Percentiles rank a stretch among this genome's conserved stretches.
phyloP scores from a whole-genome alignment of 345 rosid genomes.

The Hypericum androsaemum region DNA sequence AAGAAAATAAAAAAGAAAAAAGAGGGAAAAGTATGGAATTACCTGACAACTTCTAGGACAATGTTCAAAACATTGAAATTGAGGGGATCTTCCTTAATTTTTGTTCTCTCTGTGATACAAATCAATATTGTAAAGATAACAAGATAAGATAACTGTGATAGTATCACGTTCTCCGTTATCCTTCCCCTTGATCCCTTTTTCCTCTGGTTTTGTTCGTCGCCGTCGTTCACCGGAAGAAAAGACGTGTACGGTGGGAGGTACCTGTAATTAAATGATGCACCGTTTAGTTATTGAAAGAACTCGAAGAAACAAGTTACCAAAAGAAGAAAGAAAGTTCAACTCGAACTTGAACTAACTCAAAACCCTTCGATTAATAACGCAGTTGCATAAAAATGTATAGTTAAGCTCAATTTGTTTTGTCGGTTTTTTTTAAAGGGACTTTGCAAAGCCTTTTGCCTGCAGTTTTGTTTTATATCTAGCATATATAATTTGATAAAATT shows the following conservation, averaged over 20 bases:
- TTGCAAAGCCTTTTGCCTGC: too few relatives aligned
- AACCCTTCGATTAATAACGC: too few relatives aligned
- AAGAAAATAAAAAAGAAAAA: background rate
- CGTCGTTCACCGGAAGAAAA: slow-evolving; percentile 19
- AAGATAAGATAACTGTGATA: slow-evolving; percentile 39
- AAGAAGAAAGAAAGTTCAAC: too few relatives aligned
- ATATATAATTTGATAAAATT: too few relatives aligned
- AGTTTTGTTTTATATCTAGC: too few relatives aligned
- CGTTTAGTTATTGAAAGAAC: too few relatives aligned
- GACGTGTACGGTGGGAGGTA: slow-evolving; percentile 56
- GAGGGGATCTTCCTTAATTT: slow-evolving; percentile 41
- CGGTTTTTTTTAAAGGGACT: too few relatives aligned
- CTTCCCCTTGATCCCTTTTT: background rate
- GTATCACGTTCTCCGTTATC: slow-evolving; percentile 7
- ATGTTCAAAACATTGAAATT: slow-evolving; percentile 52
- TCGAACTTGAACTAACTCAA: too few relatives aligned
- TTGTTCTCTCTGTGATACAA: slow-evolving; percentile 41
- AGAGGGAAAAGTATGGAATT: background rate
- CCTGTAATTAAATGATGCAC: slow-evolving; percentile 17
- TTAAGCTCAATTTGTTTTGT: too few relatives aligned
- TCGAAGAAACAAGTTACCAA: too few relatives aligned
- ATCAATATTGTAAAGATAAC: slow-evolving; percentile 34
- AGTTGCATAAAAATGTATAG: too few relatives aligned
- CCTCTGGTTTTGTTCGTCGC: background rate
- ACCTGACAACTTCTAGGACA: slow-evolving; percentile 57